Percentiles rank a stretch among this genome's conserved stretches.
These are phyloP conservation scores for Trichophyton rubrum DNA, from an alignment of 2,329 filamentous ascomycete species.

Conservation along the genomic window DNA sequence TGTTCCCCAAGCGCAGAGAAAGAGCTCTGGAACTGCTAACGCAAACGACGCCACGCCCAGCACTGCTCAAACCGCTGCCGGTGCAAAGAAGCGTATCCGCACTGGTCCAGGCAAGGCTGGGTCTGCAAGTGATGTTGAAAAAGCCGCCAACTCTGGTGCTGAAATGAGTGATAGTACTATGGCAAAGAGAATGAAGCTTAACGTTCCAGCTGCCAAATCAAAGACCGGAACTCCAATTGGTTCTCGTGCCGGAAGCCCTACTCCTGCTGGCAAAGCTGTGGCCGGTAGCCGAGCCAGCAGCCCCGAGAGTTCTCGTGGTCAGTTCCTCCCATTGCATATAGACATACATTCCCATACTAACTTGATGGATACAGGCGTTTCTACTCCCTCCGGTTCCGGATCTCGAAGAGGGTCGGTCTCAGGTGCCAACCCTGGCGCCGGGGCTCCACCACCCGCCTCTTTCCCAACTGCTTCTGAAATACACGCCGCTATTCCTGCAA, in stretches of 20 bases:
- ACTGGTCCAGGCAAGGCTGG: conserved; percentile 26
- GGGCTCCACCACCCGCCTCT: background rate
- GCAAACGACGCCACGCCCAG: conserved; percentile 4
- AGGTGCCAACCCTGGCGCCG: background rate
- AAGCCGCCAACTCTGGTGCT: conserved; percentile 36
- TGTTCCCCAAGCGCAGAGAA: conserved; percentile 32
- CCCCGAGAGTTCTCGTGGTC: conserved; percentile 21
- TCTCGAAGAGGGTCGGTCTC: background rate
- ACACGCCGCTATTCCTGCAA: conserved; percentile 34
- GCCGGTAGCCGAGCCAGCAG: conserved; percentile 30
- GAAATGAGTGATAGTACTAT: conserved; percentile 36
- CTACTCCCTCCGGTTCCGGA: conserved; percentile 2
- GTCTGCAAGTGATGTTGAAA: conserved; percentile 46
- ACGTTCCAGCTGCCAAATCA: conserved; percentile 28
- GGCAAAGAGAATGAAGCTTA: conserved; percentile 38
- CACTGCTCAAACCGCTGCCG: conserved; percentile 27
- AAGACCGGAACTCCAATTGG: conserved; percentile 35
- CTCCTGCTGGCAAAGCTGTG: conserved; percentile 18
- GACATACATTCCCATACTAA: background rate
- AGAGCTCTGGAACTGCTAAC: conserved; percentile 4
- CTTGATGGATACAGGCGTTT: background rate
- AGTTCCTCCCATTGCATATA: background rate
- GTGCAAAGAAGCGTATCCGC: conserved; percentile 40
- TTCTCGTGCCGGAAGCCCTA: conserved; percentile 38
- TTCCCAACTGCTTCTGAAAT: conserved; percentile 37